Evolutionary conservation across 768 basidiomycete genomes (phyloP).

Genomic region (Gloeophyllum trabeum): DNA sequence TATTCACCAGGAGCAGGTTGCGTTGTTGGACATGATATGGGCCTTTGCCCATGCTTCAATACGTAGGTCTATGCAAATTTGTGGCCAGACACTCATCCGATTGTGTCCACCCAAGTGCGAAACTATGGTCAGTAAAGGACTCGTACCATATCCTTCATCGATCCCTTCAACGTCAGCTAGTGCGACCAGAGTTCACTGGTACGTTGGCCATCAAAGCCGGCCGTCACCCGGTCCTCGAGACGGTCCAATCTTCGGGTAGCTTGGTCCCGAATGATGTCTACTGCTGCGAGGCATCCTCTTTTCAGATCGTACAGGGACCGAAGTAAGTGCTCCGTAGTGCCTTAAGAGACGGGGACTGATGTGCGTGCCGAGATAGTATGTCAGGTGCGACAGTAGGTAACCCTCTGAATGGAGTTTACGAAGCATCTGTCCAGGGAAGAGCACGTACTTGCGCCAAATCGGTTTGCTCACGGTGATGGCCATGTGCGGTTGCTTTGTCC

Average conservation of each 20-base stretch:
- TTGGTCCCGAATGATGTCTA: conserved; percentile 88
- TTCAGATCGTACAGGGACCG: conserved; percentile 89
- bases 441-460: conserved; percentile 84
- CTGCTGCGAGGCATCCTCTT: conserved; percentile 71
- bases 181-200: conserved; percentile 85
- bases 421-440: conserved; percentile 72
- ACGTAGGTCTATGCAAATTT: conserved; percentile 31
- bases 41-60: conserved; percentile 80
- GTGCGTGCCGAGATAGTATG: too few species aligned
- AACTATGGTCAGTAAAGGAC: conserved; percentile 30
- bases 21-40: conserved; percentile 83
- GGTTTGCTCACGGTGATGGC: conserved; percentile 79
- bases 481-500: conserved; percentile 86
- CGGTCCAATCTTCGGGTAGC: conserved; percentile 49
- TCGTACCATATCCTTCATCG: background rate
- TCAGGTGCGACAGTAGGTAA: too few species aligned
- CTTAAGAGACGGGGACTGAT: background rate
- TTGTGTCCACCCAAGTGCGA: conserved; percentile 22
- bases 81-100: background rate
- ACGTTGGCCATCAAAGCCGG: conserved; percentile 85
- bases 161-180: conserved; percentile 25
- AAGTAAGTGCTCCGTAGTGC: conserved; percentile 54
- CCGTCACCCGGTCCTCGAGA: conserved; percentile 81
- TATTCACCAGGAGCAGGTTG: conserved; percentile 38
- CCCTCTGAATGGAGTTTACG: too few species aligned